Conservation (phyloP, 1,139 yeast genomes). For the Candida tunisiensis region DNA sequence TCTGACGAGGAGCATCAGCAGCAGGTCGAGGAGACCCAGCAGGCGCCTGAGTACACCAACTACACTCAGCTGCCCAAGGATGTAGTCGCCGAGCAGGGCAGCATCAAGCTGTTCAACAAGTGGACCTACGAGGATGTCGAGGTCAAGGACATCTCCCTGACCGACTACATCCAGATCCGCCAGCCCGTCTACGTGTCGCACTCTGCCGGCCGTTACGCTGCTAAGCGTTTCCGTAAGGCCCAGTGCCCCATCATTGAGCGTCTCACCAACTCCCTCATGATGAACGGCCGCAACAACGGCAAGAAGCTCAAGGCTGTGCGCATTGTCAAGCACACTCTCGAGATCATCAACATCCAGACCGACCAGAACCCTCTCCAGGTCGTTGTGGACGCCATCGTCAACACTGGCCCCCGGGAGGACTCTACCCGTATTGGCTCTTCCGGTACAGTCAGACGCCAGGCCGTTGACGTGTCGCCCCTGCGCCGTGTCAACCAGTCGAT, state of each 20-base stretch:
- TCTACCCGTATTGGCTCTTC: conserved; percentile 99
- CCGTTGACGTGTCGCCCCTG: conserved; percentile 99
- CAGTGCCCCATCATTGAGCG: conserved; percentile 99
- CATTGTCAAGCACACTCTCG: conserved; percentile 98
- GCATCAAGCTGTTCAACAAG: conserved; percentile 97
- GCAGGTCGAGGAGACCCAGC: conserved; percentile 5
- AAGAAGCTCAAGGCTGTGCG: conserved; percentile 99
- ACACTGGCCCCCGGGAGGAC: conserved; percentile 99
- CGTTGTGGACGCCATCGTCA: conserved; percentile 96
- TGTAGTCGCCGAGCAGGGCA: conserved; percentile 89
- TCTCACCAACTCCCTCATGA: conserved; percentile 99
- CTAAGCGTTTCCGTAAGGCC: conserved; percentile 99
- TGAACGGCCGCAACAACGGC: conserved; percentile 99
- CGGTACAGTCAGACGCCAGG: conserved; percentile 99
- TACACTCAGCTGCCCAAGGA: conserved; percentile 88
- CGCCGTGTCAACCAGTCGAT: conserved; percentile 99
- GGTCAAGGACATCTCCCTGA: conserved; percentile 94
- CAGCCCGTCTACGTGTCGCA: conserved; percentile 96
- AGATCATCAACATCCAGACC: conserved; percentile 92
- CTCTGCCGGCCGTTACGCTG: conserved; percentile 99
- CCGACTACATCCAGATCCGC: conserved; percentile 96
- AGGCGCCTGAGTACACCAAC: conserved; percentile 3
- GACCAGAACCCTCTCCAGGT: conserved; percentile 99
- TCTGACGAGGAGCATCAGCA: too few species aligned
- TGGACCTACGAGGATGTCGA: conserved; percentile 98